Evolutionary conservation across 1,139 yeast species (phyloP).

Genomic region (Pichia sp.): DNA sequence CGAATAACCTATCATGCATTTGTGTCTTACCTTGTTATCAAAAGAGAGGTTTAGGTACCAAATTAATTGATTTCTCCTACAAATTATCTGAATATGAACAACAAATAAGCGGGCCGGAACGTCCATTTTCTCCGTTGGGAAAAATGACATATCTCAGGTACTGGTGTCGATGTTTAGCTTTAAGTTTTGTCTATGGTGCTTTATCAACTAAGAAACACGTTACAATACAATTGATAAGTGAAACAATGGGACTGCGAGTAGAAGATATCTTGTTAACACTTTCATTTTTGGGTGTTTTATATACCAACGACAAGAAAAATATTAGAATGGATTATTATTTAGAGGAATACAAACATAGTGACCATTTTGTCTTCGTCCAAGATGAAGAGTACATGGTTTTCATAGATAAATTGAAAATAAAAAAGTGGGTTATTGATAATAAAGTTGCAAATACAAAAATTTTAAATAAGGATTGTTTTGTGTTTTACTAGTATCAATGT

Average conservation of each 20-base stretch:
- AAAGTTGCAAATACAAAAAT: conserved; percentile 13
- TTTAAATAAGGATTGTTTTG: conserved; percentile 7
- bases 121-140: conserved; percentile 86
- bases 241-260: conserved; percentile 63
- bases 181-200: conserved; percentile 40
- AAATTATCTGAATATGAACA: conserved; percentile 59
- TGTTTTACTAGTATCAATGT: conserved; percentile 7
- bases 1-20: conserved; percentile 87
- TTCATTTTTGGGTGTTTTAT: conserved; percentile 56
- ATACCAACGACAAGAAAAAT: conserved; percentile 27
- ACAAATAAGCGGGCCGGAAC: conserved; percentile 82
- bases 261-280: conserved; percentile 69
- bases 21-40: conserved; percentile 93
- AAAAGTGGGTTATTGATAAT: conserved; percentile 29
- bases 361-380: conserved; percentile 21
- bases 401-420: conserved; percentile 26
- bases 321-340: conserved; percentile 30
- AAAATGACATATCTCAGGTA: conserved; percentile 66
- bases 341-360: conserved; percentile 20
- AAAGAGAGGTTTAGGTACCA: conserved; percentile 69
- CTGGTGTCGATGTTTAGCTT: conserved; percentile 63
- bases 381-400: conserved; percentile 24
- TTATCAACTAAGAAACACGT: conserved; percentile 32
- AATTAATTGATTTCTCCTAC: conserved; percentile 82
- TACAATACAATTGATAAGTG: conserved; percentile 53